A percentile compares a stretch with the other conserved stretches of the same genome.
Conservation (phyloP, 2,329 filamentous ascomycete species). For the Bretziella fagacearum region DNA sequence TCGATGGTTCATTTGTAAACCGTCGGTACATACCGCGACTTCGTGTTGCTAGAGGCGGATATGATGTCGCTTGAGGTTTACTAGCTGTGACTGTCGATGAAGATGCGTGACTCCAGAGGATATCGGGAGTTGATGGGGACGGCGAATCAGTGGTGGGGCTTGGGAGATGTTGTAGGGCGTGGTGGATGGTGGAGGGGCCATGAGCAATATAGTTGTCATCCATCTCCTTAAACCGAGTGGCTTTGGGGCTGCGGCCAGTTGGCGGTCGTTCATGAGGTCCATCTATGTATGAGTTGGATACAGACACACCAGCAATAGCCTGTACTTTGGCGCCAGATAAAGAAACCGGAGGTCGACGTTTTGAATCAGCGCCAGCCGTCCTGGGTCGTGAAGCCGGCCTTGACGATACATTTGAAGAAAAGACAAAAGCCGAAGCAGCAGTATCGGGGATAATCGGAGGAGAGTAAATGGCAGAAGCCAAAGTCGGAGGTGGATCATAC, state of each 20-base stretch:
- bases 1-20: not conserved
- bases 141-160: not conserved
- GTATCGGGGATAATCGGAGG: conserved; percentile 3
- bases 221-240: not conserved
- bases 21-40: not conserved
- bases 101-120: not conserved
- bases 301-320: not conserved
- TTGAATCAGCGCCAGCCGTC: not conserved
- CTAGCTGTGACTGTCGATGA: not conserved
- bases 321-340: not conserved
- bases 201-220: not conserved
- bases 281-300: not conserved
- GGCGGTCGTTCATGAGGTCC: not conserved
- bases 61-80: not conserved
- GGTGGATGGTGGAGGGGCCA: not conserved
- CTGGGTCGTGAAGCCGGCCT: not conserved
- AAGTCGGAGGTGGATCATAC: too few species aligned
- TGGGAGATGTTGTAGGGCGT: not conserved
- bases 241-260: not conserved
- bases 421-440: conserved; percentile 1
- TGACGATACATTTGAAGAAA: not conserved
- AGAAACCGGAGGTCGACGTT: conserved; percentile 1
- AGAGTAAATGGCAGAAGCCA: not conserved
- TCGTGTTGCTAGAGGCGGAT: not conserved
- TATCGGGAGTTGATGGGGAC: not conserved